Conservation (phyloP, 148 eudicot genomes). For the Chenopodium suecicum region DNA sequence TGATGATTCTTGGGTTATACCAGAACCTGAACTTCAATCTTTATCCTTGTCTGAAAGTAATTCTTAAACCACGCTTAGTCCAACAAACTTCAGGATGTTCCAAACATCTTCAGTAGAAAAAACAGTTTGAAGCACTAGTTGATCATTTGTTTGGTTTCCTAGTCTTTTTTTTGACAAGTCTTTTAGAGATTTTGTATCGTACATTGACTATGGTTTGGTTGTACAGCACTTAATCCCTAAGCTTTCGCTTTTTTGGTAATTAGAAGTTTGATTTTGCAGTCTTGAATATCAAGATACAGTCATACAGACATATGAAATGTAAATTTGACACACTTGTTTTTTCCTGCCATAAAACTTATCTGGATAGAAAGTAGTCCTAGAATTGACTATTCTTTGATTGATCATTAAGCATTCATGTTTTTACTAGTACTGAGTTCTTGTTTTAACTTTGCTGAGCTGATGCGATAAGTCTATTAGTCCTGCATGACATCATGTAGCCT, state of each 20-base stretch:
- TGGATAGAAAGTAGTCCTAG: too few species aligned
- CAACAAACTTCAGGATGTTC: not conserved
- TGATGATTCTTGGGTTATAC: not conserved
- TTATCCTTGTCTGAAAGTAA: not conserved
- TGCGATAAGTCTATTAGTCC: not conserved
- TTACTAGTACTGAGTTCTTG: not conserved
- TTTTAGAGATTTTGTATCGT: not conserved
- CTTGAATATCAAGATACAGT: not conserved
- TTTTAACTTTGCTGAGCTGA: not conserved
- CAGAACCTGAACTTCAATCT: not conserved
- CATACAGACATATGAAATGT: not conserved
- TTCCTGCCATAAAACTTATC: too few species aligned
- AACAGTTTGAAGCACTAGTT: not conserved
- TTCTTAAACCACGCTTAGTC: not conserved
- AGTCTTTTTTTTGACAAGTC: not conserved
- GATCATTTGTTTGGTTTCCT: not conserved
- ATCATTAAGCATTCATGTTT: not conserved
- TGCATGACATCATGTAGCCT: too few species aligned
- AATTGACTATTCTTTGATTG: not conserved
- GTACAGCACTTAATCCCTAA: not conserved
- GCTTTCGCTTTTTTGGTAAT: not conserved
- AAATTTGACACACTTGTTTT: too few species aligned
- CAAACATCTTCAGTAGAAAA: not conserved
- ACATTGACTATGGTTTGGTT: not conserved
- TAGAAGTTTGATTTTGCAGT: not conserved